Base-by-base conservation (phyloP, 202 grass and related monocot species). In the Cymbopogon flexuosus region DNA sequence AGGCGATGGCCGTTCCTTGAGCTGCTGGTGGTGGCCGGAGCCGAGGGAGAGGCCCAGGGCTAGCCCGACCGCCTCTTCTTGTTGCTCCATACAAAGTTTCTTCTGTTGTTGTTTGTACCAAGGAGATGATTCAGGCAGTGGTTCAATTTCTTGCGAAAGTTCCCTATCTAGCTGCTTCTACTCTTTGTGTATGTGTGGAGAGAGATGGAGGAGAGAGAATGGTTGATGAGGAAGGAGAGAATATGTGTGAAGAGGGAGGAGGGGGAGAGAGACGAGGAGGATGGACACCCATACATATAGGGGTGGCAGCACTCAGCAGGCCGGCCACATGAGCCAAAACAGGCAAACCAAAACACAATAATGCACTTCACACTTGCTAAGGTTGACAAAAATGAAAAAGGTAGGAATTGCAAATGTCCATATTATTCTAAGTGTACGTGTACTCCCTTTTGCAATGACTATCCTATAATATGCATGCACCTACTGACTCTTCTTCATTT, bases 21-120 rank as follows among this genome's bases (percentile, higher is more conserved):
- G 22, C 43, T 1, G 56, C 15, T 23, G 27, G 3, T 4, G 72
- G 46, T 16, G 67, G 49, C 61, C 43, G 63, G 73, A 61, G 79
- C 73, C 79, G 18, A 89, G 77, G 73, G 87, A 85, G 73, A 89
- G 87, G 10, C 73, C 73, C 73, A 89, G 51, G 23, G 87, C 67
- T 3, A 89, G 83, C 4, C 40, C 83, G 4, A 35, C 31, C 2
- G 27, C 27, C 10, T 89, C 87, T 43, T 89, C 47, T 39, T 78
- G 78, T 46, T 78, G 79, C 83, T 46, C 83, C 87, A 89, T 89
- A 3, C 0, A 41, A 42, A 46, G 15, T 22, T 52, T 13, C 41
- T 11, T 13, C 3, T 40, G 8, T 47, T 58, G 24, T 75, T 65
- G 31, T 24, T 15, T 29, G 31, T 34, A 30, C 6, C 8, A 73